These are phyloP conservation scores for Thalassiosira profunda DNA, from an alignment of 108 stramenopile genomes.

Conservation along the genomic window DNA sequence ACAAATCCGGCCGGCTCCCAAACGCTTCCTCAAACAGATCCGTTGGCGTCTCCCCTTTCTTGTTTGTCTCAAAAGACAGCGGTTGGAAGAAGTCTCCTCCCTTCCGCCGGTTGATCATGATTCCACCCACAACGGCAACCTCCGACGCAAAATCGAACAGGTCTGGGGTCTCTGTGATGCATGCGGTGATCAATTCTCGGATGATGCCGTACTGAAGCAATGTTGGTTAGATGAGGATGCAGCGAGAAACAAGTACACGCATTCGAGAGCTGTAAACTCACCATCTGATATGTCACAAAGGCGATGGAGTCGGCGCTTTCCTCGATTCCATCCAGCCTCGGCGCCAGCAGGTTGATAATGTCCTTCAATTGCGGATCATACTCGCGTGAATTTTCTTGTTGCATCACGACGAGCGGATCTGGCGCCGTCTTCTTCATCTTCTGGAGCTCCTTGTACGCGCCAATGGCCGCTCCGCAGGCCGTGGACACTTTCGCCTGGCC, in stretches of 20 bases:
- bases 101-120: constrained; percentile 17
- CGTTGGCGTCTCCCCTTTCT: constrained; percentile 8
- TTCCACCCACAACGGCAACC: constrained; percentile 15
- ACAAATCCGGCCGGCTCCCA: background rate
- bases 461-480: constrained; percentile 30
- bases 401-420: constrained; percentile 11
- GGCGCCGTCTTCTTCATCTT: constrained; percentile 12
- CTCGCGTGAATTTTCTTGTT: constrained; percentile 4
- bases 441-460: constrained; percentile 25
- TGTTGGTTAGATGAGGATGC: no score
- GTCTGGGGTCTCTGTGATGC: constrained; percentile 4
- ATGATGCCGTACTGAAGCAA: constrained; percentile 22
- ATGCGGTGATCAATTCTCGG: constrained; percentile 10
- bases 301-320: constrained; percentile 2
- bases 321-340: background rate
- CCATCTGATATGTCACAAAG: constrained; percentile 30
- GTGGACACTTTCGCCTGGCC: constrained; percentile 9
- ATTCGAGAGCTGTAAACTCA: no score
- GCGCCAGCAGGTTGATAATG: constrained; percentile 7
- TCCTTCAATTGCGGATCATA: constrained; percentile 8
- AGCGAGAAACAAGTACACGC: no score
- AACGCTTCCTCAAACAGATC: constrained; percentile 17
- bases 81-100: constrained; percentile 30
- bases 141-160: constrained; percentile 4
- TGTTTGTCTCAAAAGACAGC: constrained; percentile 9